These are phyloP conservation scores for Echinochloa phyllopogon DNA, from an alignment of 176 grass and related monocot species.

Conservation along the genomic window DNA sequence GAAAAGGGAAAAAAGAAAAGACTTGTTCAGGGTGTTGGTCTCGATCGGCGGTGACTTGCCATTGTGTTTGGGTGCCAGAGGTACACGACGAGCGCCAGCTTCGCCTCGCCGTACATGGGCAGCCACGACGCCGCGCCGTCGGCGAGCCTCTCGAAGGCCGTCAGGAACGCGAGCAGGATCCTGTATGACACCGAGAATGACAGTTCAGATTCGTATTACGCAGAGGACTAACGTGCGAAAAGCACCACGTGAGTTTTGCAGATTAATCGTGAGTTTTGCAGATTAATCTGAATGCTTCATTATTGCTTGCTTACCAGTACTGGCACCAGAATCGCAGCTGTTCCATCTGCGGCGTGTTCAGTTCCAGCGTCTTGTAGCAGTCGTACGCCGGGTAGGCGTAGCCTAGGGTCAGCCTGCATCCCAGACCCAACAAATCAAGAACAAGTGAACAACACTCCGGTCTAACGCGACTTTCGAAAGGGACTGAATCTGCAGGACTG, in stretches of 20 bases:
- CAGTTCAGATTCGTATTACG: not conserved
- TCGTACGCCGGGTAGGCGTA: slow-evolving; percentile 77
- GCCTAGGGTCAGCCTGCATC: slow-evolving; percentile 57
- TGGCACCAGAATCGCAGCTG: slow-evolving; percentile 81
- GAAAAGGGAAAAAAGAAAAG: not conserved
- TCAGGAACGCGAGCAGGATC: slow-evolving; percentile 73
- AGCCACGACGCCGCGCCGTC: slow-evolving; percentile 69
- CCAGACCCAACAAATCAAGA: not conserved
- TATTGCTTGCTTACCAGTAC: slow-evolving; percentile 59
- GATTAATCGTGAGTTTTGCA: no score
- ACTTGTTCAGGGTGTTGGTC: not conserved
- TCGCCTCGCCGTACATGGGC: slow-evolving; percentile 76
- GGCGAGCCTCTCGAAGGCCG: slow-evolving; percentile 54
- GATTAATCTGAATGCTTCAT: not conserved
- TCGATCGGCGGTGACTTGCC: slow-evolving; percentile 16
- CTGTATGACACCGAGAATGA: slow-evolving; percentile 11
- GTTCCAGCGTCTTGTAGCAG: slow-evolving; percentile 85
- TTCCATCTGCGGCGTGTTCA: slow-evolving; percentile 57
- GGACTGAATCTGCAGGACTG: not conserved
- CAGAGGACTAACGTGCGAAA: not conserved
- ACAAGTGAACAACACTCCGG: not conserved
- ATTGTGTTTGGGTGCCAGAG: slow-evolving; percentile 72
- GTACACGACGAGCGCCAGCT: slow-evolving; percentile 67
- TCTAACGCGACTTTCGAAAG: not conserved
- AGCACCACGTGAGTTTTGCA: no score